Evolutionary conservation across 371 early-diverging fungal genomes (phyloP).

Genomic region (Nosema muscidifuracis): DNA sequence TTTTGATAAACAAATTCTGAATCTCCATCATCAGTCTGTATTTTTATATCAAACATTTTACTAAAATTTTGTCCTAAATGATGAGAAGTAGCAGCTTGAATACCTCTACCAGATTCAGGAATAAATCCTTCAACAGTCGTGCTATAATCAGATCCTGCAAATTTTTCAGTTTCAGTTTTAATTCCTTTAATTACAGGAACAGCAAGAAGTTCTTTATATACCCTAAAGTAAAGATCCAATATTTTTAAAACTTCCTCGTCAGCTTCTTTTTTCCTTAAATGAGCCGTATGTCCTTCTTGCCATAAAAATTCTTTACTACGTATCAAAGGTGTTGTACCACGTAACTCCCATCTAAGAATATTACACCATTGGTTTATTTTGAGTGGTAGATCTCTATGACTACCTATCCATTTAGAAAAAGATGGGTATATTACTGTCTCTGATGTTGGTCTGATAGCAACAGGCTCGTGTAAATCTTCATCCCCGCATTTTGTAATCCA

Average conservation of each 20-base stretch:
- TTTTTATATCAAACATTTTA: slow-evolving; percentile 87
- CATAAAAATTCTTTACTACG: slow-evolving; percentile 98
- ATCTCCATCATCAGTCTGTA: slow-evolving; percentile 66
- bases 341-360: slow-evolving; percentile 99
- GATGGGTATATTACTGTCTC: slow-evolving; percentile 99
- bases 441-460: slow-evolving; percentile 98
- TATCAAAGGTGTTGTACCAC: slow-evolving; percentile 93
- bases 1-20: slow-evolving; percentile 84
- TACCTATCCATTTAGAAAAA: slow-evolving; percentile 93
- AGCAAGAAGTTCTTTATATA: slow-evolving; percentile 92
- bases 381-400: slow-evolving; percentile 93
- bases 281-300: slow-evolving; percentile 99
- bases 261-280: slow-evolving; percentile 79
- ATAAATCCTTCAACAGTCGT: slow-evolving; percentile 96
- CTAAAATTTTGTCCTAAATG: slow-evolving; percentile 97
- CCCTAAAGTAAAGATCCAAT: slow-evolving; percentile 82
- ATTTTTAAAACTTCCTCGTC: slow-evolving; percentile 81
- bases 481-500: slow-evolving; percentile 95
- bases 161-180: slow-evolving; percentile 98
- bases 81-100: slow-evolving; percentile 98
- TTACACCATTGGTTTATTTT: slow-evolving; percentile 99
- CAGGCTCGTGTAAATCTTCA: slow-evolving; percentile 82
- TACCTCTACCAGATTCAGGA: slow-evolving; percentile 90
- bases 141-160: slow-evolving; percentile 96
- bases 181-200: slow-evolving; percentile 94